phyloP scores from a whole-genome alignment of 768 basidiomycete species.

The Daedaleopsis sinensis region DNA sequence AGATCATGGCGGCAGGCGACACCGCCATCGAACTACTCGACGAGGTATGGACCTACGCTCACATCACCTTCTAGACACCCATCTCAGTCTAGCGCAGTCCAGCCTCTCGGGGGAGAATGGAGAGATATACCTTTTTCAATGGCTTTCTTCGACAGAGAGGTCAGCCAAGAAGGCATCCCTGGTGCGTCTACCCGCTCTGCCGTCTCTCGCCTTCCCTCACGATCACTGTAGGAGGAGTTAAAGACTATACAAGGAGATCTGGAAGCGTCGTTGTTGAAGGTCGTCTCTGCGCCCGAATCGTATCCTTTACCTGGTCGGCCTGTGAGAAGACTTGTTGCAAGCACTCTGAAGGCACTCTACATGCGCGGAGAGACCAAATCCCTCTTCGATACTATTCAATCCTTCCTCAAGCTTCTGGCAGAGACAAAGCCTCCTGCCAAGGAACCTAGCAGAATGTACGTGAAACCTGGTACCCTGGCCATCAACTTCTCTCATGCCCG shows the following conservation, averaged over 20 bases:
- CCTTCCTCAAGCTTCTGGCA: conserved; percentile 70
- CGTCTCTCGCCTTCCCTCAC: background rate
- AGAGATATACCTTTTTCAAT: conserved; percentile 84
- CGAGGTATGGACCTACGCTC: conserved; percentile 3
- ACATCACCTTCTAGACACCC: background rate
- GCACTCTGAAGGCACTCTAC: conserved; percentile 78
- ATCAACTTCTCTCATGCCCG: background rate
- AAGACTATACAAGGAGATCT: conserved; percentile 65
- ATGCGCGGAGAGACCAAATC: conserved; percentile 80
- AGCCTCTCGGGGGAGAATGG: conserved; percentile 74
- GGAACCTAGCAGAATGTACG: conserved; percentile 71
- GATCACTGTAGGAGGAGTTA: conserved; percentile 55
- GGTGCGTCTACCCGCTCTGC: conserved; percentile 44
- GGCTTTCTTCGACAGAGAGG: conserved; percentile 71
- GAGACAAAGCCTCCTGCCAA: conserved; percentile 71
- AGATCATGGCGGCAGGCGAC: conserved; percentile 13
- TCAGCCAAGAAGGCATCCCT: conserved; percentile 49
- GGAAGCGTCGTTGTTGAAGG: conserved; percentile 66
- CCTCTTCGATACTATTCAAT: conserved; percentile 84
- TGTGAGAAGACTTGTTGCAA: conserved; percentile 73
- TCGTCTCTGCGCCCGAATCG: conserved; percentile 62
- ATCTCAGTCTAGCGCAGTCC: conserved; percentile 42
- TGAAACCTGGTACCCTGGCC: background rate
- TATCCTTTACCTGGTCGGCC: conserved; percentile 90
- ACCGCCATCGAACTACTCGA: conserved; percentile 14